phyloP scores from a whole-genome alignment of 805 yeast genomes.

The Komagataella ulmi region DNA sequence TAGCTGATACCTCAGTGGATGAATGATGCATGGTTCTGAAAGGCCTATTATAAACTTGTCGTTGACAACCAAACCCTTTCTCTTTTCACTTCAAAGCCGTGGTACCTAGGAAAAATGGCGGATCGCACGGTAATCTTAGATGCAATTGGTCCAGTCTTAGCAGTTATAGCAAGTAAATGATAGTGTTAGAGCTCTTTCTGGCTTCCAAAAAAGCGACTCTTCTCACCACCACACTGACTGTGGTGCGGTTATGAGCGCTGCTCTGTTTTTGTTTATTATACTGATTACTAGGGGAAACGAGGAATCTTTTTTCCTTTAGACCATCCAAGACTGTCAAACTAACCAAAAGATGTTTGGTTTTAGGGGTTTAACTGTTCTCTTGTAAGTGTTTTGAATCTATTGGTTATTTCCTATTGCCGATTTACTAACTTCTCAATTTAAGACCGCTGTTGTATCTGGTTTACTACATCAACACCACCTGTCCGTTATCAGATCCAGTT shows the following conservation, averaged over 20 bases:
- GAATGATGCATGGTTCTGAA: slow-evolving; percentile 11
- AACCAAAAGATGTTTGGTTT: not conserved
- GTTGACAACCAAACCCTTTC: not conserved
- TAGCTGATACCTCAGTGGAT: slow-evolving; percentile 19
- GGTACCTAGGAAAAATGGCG: not conserved
- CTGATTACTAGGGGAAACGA: not conserved
- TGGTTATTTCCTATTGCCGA: not conserved
- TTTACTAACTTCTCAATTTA: not conserved
- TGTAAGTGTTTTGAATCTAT: not conserved
- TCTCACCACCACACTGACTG: not conserved
- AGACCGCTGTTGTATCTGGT: not conserved
- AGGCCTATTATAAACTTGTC: not conserved
- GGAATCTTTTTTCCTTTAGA: not conserved
- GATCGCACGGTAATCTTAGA: not conserved
- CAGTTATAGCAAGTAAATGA: not conserved
- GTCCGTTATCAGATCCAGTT: not conserved
- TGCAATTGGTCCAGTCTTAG: not conserved
- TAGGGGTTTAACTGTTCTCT: not conserved
- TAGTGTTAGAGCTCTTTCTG: slow-evolving; percentile 2
- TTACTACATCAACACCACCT: not conserved
- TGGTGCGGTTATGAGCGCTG: not conserved
- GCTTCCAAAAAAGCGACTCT: not conserved
- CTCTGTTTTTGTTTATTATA: not conserved
- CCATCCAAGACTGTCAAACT: not conserved
- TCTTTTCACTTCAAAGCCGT: not conserved